These are phyloP conservation scores for Xylaria sp. DNA, from an alignment of 2,329 filamentous ascomycete genomes.

Conservation along the genomic window DNA sequence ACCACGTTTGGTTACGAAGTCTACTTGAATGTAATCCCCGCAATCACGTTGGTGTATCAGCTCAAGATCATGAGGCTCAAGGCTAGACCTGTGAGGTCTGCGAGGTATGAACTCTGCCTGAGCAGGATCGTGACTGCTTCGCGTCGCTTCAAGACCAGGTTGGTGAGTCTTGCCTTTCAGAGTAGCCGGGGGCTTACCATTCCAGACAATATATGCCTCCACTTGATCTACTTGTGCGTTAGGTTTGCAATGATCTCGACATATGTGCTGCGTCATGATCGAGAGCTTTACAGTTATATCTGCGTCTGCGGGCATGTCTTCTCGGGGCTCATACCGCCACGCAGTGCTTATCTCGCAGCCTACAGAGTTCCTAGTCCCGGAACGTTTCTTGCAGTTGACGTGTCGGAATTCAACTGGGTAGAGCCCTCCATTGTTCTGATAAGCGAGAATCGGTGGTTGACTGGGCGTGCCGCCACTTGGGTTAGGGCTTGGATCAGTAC, in stretches of 20 bases:
- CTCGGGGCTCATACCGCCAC: background rate
- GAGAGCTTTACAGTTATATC: background rate
- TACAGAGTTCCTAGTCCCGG: background rate
- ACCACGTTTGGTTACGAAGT: background rate
- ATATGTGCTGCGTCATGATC: too few relatives aligned
- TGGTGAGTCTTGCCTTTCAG: background rate
- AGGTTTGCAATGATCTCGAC: background rate
- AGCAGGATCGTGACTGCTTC: background rate
- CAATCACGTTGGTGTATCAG: background rate
- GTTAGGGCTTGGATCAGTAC: too few relatives aligned
- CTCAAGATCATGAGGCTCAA: background rate
- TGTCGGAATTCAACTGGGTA: background rate
- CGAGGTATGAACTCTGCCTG: too few relatives aligned
- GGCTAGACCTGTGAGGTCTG: background rate
- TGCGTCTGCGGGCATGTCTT: background rate
- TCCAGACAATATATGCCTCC: background rate
- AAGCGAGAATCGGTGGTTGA: too few relatives aligned
- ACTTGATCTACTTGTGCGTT: background rate
- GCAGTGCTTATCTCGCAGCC: background rate
- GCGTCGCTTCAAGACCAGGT: background rate
- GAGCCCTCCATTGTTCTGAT: too few relatives aligned
- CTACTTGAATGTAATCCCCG: background rate
- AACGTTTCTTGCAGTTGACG: background rate
- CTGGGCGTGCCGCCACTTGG: too few relatives aligned
- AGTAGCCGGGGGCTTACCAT: background rate